Percentiles rank a stretch among this genome's conserved stretches.
These are phyloP conservation scores for Stagonosporopsis vannaccii DNA, from an alignment of 2,329 filamentous ascomycete genomes.

Conservation along the genomic window DNA sequence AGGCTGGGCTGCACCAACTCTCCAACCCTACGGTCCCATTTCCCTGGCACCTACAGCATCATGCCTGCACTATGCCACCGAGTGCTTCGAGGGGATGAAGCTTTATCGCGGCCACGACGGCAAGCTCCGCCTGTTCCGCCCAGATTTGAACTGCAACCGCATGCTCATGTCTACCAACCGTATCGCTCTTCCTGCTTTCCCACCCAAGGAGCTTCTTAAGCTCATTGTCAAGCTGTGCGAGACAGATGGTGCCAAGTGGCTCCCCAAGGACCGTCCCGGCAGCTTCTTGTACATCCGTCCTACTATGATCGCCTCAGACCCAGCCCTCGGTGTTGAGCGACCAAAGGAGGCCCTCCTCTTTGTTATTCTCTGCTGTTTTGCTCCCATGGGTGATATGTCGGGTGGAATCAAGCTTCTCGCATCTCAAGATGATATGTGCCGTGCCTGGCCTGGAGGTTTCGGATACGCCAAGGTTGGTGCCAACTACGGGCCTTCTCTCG, in stretches of 20 bases:
- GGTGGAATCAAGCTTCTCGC: constrained; percentile 74
- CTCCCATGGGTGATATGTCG: constrained; percentile 50
- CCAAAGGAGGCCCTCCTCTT: constrained; percentile 89
- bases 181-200: constrained; percentile 78
- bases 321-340: constrained; percentile 79
- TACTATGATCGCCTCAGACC: constrained; percentile 83
- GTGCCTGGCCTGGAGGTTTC: constrained; percentile 93
- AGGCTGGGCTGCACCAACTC: constrained; percentile 77
- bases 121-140: constrained; percentile 78
- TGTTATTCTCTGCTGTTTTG: constrained; percentile 68
- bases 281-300: constrained; percentile 85
- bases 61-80: constrained; percentile 86
- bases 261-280: constrained; percentile 72
- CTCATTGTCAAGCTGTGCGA: constrained; percentile 75
- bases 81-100: constrained; percentile 90
- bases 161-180: constrained; percentile 64
- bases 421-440: constrained; percentile 79
- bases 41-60: constrained; percentile 81
- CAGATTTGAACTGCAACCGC: constrained; percentile 73
- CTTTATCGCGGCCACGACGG: constrained; percentile 73
- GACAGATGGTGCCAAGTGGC: constrained; percentile 79
- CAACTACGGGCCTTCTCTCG: constrained; percentile 86
- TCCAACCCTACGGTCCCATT: constrained; percentile 79
- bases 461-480: constrained; percentile 92
- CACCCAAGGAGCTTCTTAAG: constrained; percentile 73